Evolutionary conservation across 1,284 basidiomycete species (phyloP).

Genomic region (Naganishia sp.): DNA sequence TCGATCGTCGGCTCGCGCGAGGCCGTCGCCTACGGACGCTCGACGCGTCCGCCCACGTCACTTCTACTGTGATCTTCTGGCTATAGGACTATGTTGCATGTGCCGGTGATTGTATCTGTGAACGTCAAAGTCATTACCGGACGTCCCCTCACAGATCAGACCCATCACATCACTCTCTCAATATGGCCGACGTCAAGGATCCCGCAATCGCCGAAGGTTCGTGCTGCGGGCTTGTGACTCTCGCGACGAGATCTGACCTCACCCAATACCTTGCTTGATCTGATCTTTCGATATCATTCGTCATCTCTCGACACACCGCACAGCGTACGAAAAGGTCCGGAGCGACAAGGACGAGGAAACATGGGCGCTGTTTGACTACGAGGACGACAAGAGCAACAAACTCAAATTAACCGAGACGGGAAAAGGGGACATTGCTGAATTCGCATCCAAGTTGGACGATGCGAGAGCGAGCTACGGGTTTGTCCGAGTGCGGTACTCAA

Average conservation of each 20-base stretch:
- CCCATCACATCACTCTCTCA: not conserved
- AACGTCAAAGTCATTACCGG: too few species aligned
- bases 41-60: too few species aligned
- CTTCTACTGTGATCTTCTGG: too few species aligned
- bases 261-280: too few species aligned
- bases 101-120: too few species aligned
- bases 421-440: constrained; percentile 72
- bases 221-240: constrained; percentile 33
- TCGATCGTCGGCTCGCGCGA: too few species aligned
- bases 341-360: constrained; percentile 77
- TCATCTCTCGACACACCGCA: not conserved
- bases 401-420: constrained; percentile 74
- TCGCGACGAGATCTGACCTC: too few species aligned
- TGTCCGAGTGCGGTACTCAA: constrained; percentile 76
- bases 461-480: constrained; percentile 78
- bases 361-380: constrained; percentile 84
- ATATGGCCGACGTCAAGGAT: constrained; percentile 82
- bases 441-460: constrained; percentile 66
- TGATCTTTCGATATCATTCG: too few species aligned
- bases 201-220: constrained; percentile 73
- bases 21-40: too few species aligned
- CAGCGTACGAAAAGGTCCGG: constrained; percentile 83
- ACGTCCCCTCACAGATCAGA: too few species aligned
- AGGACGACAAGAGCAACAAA: constrained; percentile 81
- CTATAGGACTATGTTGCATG: too few species aligned